Percentiles rank a stretch among this genome's conserved stretches.
Evolutionary conservation across 495 filamentous ascomycete species (phyloP).

Genomic region (Penicillium silybi): DNA sequence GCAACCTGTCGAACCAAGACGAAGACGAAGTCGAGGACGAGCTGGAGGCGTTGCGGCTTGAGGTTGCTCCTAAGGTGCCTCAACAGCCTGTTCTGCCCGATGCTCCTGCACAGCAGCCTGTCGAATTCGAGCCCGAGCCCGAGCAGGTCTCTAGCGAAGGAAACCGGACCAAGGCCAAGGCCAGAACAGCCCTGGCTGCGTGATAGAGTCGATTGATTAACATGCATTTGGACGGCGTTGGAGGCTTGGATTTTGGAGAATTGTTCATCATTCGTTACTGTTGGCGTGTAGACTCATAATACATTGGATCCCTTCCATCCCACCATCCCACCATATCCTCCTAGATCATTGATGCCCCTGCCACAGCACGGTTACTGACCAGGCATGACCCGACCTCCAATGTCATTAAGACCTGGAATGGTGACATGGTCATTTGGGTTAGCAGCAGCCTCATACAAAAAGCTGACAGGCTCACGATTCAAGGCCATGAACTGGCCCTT

Average conservation of each 20-base stretch:
- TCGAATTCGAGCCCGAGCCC: slow-evolving; percentile 4
- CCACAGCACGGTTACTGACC: slow-evolving; percentile 23
- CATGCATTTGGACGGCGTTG: slow-evolving; percentile 28
- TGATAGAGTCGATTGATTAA: slow-evolving; percentile 8
- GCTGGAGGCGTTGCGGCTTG: slow-evolving; percentile 70
- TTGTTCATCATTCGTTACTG: slow-evolving; percentile 12
- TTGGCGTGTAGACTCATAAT: slow-evolving; percentile 7
- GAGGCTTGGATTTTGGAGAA: slow-evolving; percentile 6
- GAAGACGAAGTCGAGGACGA: slow-evolving; percentile 98
- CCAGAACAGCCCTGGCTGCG: slow-evolving; percentile 30
- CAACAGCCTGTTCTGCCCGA: not conserved
- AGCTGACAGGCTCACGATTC: slow-evolving; percentile 75
- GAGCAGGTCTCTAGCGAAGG: slow-evolving; percentile 31
- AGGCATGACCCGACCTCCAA: slow-evolving; percentile 39
- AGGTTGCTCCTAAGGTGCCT: slow-evolving; percentile 48
- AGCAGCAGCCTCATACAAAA: slow-evolving; percentile 89
- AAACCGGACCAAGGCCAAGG: slow-evolving; percentile 36
- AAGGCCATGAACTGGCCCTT: slow-evolving; percentile 87
- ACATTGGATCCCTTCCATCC: not conserved
- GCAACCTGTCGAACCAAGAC: slow-evolving; percentile 82
- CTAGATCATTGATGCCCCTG: not conserved
- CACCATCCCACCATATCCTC: not conserved
- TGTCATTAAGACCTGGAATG: slow-evolving; percentile 42
- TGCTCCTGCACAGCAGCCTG: slow-evolving; percentile 11
- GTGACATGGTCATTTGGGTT: slow-evolving; percentile 80